phyloP scores from a whole-genome alignment of 139 green algal species.

The Tetradesmus obliquus region DNA sequence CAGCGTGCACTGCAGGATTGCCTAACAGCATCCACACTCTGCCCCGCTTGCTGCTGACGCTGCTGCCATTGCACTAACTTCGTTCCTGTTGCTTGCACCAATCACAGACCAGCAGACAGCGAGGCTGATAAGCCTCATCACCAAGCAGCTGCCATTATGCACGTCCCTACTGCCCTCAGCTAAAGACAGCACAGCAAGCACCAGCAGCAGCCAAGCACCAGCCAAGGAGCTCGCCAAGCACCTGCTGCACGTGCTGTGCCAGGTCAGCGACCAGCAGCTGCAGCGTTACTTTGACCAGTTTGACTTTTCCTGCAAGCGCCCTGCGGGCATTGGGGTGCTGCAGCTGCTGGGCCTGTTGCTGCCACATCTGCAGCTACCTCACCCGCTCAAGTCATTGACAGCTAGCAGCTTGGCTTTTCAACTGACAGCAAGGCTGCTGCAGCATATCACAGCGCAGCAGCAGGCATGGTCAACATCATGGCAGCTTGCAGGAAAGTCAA shows the following conservation, averaged over 20 bases:
- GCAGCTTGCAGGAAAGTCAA: not conserved
- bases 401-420: not conserved
- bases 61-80: not conserved
- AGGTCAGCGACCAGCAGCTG: slow-evolving; percentile 5
- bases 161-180: not conserved
- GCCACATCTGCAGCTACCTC: slow-evolving; percentile 9
- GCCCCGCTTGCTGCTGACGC: not conserved
- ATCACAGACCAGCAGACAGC: not conserved
- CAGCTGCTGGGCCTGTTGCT: slow-evolving; percentile 4
- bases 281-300: not conserved
- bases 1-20: too few relatives aligned
- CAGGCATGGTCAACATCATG: too few relatives aligned
- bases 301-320: not conserved
- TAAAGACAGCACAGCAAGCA: not conserved
- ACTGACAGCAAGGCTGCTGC: not conserved
- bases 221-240: slow-evolving; percentile 11
- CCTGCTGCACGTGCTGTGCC: not conserved
- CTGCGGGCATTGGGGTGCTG: not conserved
- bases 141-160: slow-evolving; percentile 12
- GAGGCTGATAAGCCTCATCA: not conserved
- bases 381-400: not conserved
- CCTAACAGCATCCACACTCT: too few relatives aligned
- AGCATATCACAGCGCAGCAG: not conserved
- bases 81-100: not conserved
- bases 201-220: slow-evolving; percentile 13